Conservation (phyloP, 345 rosid species). For the Camelina laxa region DNA sequence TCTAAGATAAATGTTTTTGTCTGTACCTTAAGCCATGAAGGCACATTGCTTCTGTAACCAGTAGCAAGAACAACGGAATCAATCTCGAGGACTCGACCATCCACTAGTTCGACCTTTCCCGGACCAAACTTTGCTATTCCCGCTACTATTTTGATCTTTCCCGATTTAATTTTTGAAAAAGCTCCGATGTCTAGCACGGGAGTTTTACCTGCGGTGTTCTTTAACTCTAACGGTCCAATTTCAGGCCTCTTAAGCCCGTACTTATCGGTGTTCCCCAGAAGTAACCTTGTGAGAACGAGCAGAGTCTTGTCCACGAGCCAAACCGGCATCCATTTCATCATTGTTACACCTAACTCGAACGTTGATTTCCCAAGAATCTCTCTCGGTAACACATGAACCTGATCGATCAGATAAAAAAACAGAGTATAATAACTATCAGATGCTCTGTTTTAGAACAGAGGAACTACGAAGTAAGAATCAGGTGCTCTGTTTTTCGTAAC, state of each 20-base stretch:
- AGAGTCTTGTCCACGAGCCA: constrained; percentile 74
- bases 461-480: background rate
- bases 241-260: constrained; percentile 68
- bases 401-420: constrained; percentile 15
- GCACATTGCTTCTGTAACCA: constrained; percentile 89
- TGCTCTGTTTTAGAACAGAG: constrained; percentile 7
- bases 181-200: constrained; percentile 82
- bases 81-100: constrained; percentile 56
- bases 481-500: constrained; percentile 2
- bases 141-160: constrained; percentile 66
- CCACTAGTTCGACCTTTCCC: constrained; percentile 65
- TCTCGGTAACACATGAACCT: constrained; percentile 88
- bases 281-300: constrained; percentile 54
- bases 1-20: background rate
- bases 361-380: constrained; percentile 73
- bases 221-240: constrained; percentile 67
- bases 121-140: constrained; percentile 62
- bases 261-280: constrained; percentile 59
- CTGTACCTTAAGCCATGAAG: constrained; percentile 81
- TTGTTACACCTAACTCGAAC: constrained; percentile 53
- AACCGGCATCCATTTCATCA: constrained; percentile 71
- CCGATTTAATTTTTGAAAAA: constrained; percentile 60
- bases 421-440: background rate
- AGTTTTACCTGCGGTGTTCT: constrained; percentile 68
- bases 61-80: constrained; percentile 83